A percentile compares a stretch with the other conserved stretches of the same genome.
These are phyloP conservation scores for Zymoseptoria crescenta DNA, from an alignment of 2,329 filamentous ascomycete species.

Conservation along the genomic window DNA sequence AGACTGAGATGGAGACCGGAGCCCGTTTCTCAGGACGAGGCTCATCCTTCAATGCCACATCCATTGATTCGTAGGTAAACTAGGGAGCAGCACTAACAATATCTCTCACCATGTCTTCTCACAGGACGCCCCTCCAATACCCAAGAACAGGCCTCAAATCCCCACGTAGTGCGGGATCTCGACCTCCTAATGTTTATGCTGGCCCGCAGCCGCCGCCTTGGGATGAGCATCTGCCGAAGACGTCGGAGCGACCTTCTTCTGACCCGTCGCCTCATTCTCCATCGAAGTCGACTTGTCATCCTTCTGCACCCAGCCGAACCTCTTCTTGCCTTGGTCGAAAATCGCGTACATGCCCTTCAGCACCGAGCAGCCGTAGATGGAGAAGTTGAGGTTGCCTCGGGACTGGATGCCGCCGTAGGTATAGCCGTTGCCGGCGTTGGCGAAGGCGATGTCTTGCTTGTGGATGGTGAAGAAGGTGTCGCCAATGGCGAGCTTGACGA, in stretches of 20 bases:
- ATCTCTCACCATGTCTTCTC: not conserved
- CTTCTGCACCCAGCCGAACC: slow-evolving; percentile 51
- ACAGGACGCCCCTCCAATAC: not conserved
- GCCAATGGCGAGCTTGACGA: slow-evolving; percentile 56
- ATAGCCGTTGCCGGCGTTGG: slow-evolving; percentile 46
- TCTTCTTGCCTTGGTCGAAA: slow-evolving; percentile 52
- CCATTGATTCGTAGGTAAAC: not conserved
- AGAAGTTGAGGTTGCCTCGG: slow-evolving; percentile 50
- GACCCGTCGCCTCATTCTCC: not conserved
- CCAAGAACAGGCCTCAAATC: not conserved
- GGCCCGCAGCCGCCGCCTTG: too few relatives aligned
- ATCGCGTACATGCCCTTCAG: slow-evolving; percentile 59
- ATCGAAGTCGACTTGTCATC: not conserved
- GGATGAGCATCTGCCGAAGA: not conserved
- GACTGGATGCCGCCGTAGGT: slow-evolving; percentile 61
- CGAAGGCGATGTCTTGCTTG: slow-evolving; percentile 56
- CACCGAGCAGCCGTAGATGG: slow-evolving; percentile 58
- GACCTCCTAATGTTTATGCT: not conserved
- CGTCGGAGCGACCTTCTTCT: not conserved
- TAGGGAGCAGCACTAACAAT: not conserved
- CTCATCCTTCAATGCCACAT: not conserved
- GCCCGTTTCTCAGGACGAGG: too few relatives aligned
- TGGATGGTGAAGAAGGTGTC: slow-evolving; percentile 52
- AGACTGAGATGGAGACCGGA: not conserved
- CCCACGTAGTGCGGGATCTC: not conserved